Percentiles rank a stretch among this genome's conserved stretches.
Evolutionary conservation across 306 rosid genomes (phyloP).

Genomic region (Gillenia trifoliata): DNA sequence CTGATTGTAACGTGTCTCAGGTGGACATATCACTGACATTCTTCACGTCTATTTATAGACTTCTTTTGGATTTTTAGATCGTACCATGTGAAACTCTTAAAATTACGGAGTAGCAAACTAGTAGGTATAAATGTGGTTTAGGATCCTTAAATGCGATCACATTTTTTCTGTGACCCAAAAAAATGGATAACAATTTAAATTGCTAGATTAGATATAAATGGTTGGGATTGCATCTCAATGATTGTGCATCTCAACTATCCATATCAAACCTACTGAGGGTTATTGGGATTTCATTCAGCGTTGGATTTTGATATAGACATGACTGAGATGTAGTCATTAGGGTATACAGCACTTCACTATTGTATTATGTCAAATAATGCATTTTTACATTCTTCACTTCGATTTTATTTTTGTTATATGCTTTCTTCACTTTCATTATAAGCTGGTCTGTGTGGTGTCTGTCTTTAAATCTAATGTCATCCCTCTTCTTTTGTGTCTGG

Average conservation of each 20-base stretch:
- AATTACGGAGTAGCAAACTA: not conserved
- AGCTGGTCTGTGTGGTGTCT: not conserved
- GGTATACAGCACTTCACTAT: not conserved
- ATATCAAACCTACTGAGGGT: not conserved
- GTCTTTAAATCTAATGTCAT: not conserved
- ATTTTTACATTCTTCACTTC: not conserved
- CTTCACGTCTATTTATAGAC: not conserved
- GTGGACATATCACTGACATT: constrained; percentile 21
- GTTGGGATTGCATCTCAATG: not conserved
- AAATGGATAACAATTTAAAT: not conserved
- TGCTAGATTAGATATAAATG: not conserved
- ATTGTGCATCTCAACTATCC: not conserved
- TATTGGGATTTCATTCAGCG: not conserved
- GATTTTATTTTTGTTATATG: not conserved
- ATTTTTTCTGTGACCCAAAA: not conserved
- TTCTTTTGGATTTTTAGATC: not conserved
- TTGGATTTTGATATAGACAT: not conserved
- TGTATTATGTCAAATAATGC: not conserved
- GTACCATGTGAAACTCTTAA: not conserved
- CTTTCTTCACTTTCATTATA: not conserved
- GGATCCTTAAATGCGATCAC: not conserved
- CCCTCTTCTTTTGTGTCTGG: constrained; percentile 10
- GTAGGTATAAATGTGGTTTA: not conserved
- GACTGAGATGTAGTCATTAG: not conserved
- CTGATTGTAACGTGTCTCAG: constrained; percentile 56